Evolutionary conservation across 1,139 yeast genomes (phyloP), one percentile per base, ranked within the genome.

Genomic region (Wickerhamomyces sp.): DNA sequence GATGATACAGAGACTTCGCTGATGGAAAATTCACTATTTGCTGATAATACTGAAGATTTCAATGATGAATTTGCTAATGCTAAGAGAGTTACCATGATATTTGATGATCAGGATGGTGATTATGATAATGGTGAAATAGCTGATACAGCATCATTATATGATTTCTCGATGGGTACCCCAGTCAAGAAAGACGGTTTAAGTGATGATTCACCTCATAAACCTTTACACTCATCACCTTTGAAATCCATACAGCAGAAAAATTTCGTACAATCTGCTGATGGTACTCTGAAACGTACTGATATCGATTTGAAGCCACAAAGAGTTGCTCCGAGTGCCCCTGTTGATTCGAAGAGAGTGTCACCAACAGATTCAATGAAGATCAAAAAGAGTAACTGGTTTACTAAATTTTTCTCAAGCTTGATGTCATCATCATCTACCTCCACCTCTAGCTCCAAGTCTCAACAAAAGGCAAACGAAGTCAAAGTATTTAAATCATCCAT

Each of bases 291-390:
- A 10, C 46, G 41, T 13, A n/a, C 13, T 14, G 44, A 23, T 8
- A 27, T 8, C 2, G 45, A 42, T 10, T 37, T 50, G 10, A 33
- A 65, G 42, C 77, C 79, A 2, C 70, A 69, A 53, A 60, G 80
- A 52, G 66, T 57, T 34, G 79, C 79, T 3, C 80, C 80, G 13
- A 62, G 55, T 41, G 68, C 72, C 6, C 77, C 78, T 10, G 46
- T 23, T 10, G 29, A 34, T 23, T 34, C 26, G 4, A n/a, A 29
- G 10, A 29, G 4, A 29, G 31, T 10, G 6, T 11, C 6, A 29
- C 43, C 26, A 45, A 34, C 37, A 13, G 47, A 40, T 13, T 46
- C 51, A 5, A 40, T 37, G 3, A 49, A 50, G n/a, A 42, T 45
- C 33, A 55, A 55, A 49, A 58, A 56, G 37, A 51, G 56, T 35